Conservation (phyloP, 441 rosid species). For the Gossypium lobatum region DNA sequence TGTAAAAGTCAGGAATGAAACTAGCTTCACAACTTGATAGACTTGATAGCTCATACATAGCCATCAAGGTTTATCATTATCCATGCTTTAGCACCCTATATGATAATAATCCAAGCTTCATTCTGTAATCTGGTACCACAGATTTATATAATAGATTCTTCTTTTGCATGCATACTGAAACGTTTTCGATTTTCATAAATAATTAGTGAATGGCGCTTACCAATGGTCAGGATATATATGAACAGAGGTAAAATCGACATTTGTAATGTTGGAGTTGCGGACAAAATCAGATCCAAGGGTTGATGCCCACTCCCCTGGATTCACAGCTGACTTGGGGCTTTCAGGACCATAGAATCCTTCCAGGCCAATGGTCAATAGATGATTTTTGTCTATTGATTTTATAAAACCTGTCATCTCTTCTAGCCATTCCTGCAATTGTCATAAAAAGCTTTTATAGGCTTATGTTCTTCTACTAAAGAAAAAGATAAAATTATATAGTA, state of each 20-base stretch:
- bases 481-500: background rate
- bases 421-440: constrained; percentile 68
- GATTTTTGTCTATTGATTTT: constrained; percentile 79
- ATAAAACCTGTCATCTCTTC: constrained; percentile 77
- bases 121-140: background rate
- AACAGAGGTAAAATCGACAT: constrained; percentile 82
- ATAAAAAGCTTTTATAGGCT: background rate
- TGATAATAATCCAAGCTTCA: background rate
- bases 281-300: constrained; percentile 83
- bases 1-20: background rate
- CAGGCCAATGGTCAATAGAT: constrained; percentile 78
- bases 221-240: constrained; percentile 95
- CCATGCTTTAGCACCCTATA: background rate
- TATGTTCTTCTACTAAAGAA: background rate
- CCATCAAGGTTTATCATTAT: background rate
- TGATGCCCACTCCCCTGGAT: constrained; percentile 78
- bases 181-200: background rate
- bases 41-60: background rate
- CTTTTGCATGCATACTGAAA: constrained; percentile 1
- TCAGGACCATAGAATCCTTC: constrained; percentile 96
- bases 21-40: background rate
- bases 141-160: background rate
- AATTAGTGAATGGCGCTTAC: constrained; percentile 29
- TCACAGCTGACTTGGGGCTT: constrained; percentile 59
- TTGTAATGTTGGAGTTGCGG: constrained; percentile 49